Percentiles rank a stretch among this genome's conserved stretches.
Evolutionary conservation across 805 yeast genomes (phyloP).

Genomic region (Candida chauliodis): DNA sequence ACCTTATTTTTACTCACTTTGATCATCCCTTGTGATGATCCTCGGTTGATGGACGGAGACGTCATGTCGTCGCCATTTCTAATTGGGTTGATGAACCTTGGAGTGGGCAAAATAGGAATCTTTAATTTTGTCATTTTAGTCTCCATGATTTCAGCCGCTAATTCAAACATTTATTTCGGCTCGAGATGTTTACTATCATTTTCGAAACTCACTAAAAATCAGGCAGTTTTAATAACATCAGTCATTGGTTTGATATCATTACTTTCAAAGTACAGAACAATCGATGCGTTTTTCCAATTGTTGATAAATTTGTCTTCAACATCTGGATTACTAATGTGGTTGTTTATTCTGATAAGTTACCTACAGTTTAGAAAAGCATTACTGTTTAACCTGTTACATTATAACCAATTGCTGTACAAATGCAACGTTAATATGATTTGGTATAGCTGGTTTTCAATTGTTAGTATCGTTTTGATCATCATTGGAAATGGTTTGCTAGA

Average conservation of each 20-base stretch:
- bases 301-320: constrained; percentile 21
- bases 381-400: constrained; percentile 51
- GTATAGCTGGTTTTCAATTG: constrained; percentile 13
- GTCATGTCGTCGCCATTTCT: constrained; percentile 22
- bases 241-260: constrained; percentile 19
- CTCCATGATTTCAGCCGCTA: constrained; percentile 24
- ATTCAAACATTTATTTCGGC: constrained; percentile 26
- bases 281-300: constrained; percentile 15
- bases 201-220: constrained; percentile 4
- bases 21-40: constrained; percentile 49
- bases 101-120: constrained; percentile 11
- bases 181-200: constrained; percentile 20
- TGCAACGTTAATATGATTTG: constrained; percentile 8
- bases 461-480: constrained; percentile 15
- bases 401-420: constrained; percentile 56
- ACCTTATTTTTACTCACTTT: constrained; percentile 63
- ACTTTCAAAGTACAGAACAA: constrained; percentile 15
- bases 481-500: constrained; percentile 15
- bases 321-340: constrained; percentile 28
- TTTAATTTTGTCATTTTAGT: constrained; percentile 20
- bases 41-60: constrained; percentile 10
- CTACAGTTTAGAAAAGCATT: constrained; percentile 12
- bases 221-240: constrained; percentile 18
- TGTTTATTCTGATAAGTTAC: constrained; percentile 17
- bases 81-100: constrained; percentile 18